phyloP scores from a whole-genome alignment of 345 rosid species.

The Bruguiera gymnorhiza region DNA sequence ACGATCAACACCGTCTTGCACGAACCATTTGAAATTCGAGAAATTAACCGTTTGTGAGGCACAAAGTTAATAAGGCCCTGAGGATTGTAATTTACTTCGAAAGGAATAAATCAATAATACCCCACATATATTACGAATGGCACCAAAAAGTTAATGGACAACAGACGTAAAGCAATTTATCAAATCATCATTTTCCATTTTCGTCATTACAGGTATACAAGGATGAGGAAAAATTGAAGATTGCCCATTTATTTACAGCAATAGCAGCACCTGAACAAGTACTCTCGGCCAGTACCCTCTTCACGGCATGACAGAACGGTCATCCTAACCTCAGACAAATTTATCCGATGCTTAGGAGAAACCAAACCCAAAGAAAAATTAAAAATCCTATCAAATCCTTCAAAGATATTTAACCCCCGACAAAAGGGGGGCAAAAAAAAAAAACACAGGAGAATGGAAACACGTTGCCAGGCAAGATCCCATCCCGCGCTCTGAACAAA shows the following conservation, averaged over 20 bases:
- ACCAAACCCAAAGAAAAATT: not conserved
- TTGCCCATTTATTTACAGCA: slow-evolving; percentile 46
- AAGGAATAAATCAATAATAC: no score
- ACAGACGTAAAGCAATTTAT: no score
- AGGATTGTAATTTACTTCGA: no score
- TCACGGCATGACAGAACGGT: slow-evolving; percentile 16
- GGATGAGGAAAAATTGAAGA: slow-evolving; percentile 5
- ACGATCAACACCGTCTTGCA: no score
- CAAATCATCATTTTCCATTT: no score
- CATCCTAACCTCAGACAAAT: slow-evolving; percentile 16
- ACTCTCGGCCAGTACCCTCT: slow-evolving; percentile 11
- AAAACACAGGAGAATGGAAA: not conserved
- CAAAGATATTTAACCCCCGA: not conserved
- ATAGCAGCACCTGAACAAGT: slow-evolving; percentile 23
- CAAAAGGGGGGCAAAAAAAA: not conserved
- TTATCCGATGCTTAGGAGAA: not conserved
- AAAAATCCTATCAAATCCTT: not conserved
- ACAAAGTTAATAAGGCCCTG: no score
- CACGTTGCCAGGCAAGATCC: not conserved
- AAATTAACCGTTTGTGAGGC: no score
- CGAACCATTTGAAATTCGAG: no score
- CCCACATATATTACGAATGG: no score
- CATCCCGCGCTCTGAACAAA: not conserved
- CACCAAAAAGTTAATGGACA: no score
- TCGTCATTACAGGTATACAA: not conserved